Evolutionary conservation across 73 alveolate genomes (phyloP).

Genomic region (Chromera velia): DNA sequence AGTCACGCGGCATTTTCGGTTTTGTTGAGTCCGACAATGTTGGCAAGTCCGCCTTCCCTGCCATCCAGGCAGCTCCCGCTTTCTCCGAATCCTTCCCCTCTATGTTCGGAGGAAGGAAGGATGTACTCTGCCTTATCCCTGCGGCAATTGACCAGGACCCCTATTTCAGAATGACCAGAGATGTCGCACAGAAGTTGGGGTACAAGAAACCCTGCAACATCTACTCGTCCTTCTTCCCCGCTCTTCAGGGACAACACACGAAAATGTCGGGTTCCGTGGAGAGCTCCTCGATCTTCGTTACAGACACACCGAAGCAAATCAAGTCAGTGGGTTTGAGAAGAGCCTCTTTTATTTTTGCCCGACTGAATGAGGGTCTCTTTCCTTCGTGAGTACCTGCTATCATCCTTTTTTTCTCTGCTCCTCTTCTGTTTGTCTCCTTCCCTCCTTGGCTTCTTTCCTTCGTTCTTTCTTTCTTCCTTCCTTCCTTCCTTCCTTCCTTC

Average conservation of each 20-base stretch:
- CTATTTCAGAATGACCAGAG: constrained; percentile 97
- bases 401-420: no score
- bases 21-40: constrained; percentile 77
- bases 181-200: constrained; percentile 73
- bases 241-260: constrained; percentile 72
- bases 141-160: constrained; percentile 97
- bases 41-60: constrained; percentile 75
- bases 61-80: constrained; percentile 93
- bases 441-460: no score
- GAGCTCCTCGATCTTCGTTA: constrained; percentile 50
- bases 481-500: no score
- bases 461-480: no score
- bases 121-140: constrained; percentile 84
- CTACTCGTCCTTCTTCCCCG: constrained; percentile 93
- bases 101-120: constrained; percentile 52
- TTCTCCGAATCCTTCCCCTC: constrained; percentile 89
- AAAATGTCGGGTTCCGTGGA: constrained; percentile 63
- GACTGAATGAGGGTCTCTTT: no score
- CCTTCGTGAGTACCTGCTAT: no score
- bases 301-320: constrained; percentile 58
- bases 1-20: constrained; percentile 84
- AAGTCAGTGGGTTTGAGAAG: no score
- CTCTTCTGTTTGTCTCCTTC: no score
- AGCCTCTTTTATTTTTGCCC: no score
- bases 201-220: constrained; percentile 82